These are phyloP conservation scores for Ophiosphaerella herpotricha DNA, from an alignment of 2,329 filamentous ascomycete species.

Conservation along the genomic window DNA sequence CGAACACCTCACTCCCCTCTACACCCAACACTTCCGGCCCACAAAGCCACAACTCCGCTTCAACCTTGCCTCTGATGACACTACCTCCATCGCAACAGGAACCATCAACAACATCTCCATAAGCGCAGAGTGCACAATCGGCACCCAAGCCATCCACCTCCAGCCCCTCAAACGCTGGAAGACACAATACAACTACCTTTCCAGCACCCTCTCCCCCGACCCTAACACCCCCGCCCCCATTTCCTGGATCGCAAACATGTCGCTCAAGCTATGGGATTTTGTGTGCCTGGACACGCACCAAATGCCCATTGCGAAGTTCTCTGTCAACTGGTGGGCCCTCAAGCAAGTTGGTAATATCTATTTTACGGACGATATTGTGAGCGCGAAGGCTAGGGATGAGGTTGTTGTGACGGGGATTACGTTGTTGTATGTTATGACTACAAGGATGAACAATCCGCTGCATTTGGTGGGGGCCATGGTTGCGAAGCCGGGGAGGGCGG, in stretches of 20 bases:
- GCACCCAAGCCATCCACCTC: slow-evolving; percentile 14
- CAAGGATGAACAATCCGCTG: slow-evolving; percentile 24
- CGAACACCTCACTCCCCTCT: slow-evolving; percentile 13
- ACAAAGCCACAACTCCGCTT: slow-evolving; percentile 23
- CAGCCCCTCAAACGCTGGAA: slow-evolving; percentile 25
- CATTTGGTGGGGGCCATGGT: slow-evolving; percentile 19
- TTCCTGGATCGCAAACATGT: slow-evolving; percentile 19
- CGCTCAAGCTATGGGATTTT: slow-evolving; percentile 24
- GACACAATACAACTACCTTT: slow-evolving; percentile 28
- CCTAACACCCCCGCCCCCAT: slow-evolving; percentile 9
- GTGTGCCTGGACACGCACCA: slow-evolving; percentile 23
- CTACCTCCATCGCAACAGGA: slow-evolving; percentile 11
- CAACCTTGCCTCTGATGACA: slow-evolving; percentile 6
- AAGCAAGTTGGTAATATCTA: slow-evolving; percentile 25
- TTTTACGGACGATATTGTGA: slow-evolving; percentile 16
- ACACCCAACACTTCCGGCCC: slow-evolving; percentile 24
- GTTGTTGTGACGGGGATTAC: slow-evolving; percentile 22
- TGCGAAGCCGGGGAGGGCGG: slow-evolving; percentile 21
- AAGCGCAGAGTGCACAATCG: slow-evolving; percentile 17
- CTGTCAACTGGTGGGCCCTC: slow-evolving; percentile 20
- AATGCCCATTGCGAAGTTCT: slow-evolving; percentile 22
- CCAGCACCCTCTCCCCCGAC: slow-evolving; percentile 8
- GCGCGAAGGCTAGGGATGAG: slow-evolving; percentile 19
- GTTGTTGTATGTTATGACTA: slow-evolving; percentile 22
- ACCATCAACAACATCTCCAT: slow-evolving; percentile 22